Percentiles rank a stretch among this genome's conserved stretches.
Evolutionary conservation across 1,284 basidiomycete species (phyloP).

Genomic region (Ganoderma multipileum): DNA sequence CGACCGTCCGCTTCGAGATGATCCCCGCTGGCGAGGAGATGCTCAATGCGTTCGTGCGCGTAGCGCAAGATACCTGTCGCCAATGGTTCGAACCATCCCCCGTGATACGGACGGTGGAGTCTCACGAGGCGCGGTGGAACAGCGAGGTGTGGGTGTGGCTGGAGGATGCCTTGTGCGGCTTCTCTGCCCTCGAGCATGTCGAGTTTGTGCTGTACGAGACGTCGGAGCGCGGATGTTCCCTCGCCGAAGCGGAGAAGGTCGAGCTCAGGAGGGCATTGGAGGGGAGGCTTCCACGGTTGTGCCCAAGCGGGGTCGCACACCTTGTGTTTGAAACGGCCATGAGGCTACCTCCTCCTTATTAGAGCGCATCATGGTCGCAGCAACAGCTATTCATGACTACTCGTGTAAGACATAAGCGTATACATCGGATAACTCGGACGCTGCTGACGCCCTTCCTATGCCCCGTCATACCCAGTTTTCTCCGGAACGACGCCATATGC

Average conservation of each 20-base stretch:
- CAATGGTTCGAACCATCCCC: background rate
- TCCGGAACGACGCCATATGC: slow-evolving; percentile 37
- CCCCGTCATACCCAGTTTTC: slow-evolving; percentile 30
- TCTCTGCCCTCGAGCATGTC: background rate
- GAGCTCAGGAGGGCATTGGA: background rate
- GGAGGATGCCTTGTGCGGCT: background rate
- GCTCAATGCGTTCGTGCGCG: background rate
- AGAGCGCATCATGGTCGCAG: too few species aligned
- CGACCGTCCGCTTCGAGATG: background rate
- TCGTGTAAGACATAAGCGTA: too few species aligned
- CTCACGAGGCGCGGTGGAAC: background rate
- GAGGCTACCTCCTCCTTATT: too few species aligned
- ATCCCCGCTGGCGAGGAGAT: background rate
- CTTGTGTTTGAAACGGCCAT: background rate
- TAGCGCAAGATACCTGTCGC: background rate
- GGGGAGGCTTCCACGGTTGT: background rate
- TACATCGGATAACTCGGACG: background rate
- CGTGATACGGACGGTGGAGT: background rate
- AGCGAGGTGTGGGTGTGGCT: background rate
- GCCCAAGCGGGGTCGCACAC: background rate
- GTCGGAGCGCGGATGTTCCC: background rate
- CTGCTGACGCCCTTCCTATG: background rate
- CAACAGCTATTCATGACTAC: too few species aligned
- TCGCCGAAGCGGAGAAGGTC: background rate
- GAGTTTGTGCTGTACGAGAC: background rate